A percentile compares a stretch with the other conserved stretches of the same genome.
Evolutionary conservation across 177 flowering plant genomes (phyloP).

Genomic region (Vitis hybrid): DNA sequence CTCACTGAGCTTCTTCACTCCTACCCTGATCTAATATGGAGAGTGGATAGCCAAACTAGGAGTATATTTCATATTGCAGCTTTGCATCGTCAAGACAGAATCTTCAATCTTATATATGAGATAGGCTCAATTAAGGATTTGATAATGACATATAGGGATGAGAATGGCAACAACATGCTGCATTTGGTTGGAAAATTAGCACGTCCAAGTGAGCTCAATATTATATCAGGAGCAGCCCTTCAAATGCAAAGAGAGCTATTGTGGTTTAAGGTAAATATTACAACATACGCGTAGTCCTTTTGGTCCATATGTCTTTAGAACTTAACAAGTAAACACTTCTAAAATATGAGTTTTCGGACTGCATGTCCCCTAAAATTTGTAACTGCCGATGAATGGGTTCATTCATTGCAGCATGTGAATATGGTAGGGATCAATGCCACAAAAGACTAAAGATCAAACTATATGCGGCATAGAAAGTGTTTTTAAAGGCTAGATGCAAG

Average conservation of each 20-base stretch:
- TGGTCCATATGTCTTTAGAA: too few relatives aligned
- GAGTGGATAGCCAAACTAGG: not conserved
- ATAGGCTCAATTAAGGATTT: slow-evolving; percentile 9
- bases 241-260: slow-evolving; percentile 11
- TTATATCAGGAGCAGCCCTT: not conserved
- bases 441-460: too few relatives aligned
- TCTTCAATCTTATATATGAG: slow-evolving; percentile 23
- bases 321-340: too few relatives aligned
- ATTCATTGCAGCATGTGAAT: too few relatives aligned
- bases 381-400: too few relatives aligned
- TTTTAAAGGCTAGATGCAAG: too few relatives aligned
- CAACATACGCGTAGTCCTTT: too few relatives aligned
- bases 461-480: too few relatives aligned
- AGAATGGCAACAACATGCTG: not conserved
- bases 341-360: too few relatives aligned
- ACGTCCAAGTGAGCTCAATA: too few relatives aligned
- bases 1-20: slow-evolving; percentile 14
- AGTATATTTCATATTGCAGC: slow-evolving; percentile 28
- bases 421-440: too few relatives aligned
- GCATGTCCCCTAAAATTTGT: too few relatives aligned
- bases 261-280: slow-evolving; percentile 10
- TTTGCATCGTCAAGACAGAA: slow-evolving; percentile 13
- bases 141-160: not conserved
- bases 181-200: not conserved
- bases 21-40: slow-evolving; percentile 27